phyloP scores from a whole-genome alignment of 1,284 basidiomycete species.

The Cronartium quercuum region DNA sequence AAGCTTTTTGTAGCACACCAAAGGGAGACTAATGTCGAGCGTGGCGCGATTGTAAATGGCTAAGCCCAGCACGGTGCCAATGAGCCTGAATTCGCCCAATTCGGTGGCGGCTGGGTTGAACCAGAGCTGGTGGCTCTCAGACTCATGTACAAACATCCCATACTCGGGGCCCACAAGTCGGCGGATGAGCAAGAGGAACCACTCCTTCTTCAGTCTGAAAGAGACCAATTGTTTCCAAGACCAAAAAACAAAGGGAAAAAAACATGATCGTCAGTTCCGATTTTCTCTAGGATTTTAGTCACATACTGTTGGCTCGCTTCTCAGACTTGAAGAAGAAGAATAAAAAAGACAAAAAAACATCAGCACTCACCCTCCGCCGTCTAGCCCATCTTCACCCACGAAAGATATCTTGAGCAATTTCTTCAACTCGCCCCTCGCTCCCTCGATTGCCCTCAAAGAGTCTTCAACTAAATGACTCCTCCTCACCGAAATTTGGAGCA shows the following conservation, averaged over 20 bases:
- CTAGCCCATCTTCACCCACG: constrained; percentile 45
- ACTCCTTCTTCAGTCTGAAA: constrained; percentile 44
- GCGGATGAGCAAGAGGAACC: constrained; percentile 45
- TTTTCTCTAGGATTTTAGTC: too few relatives aligned
- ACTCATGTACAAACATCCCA: constrained; percentile 45
- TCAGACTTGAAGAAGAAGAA: neutral
- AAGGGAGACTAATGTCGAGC: constrained; percentile 44
- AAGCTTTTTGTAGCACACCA: constrained; percentile 45
- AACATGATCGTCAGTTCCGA: too few relatives aligned
- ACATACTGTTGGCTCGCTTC: neutral
- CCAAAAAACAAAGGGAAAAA: neutral
- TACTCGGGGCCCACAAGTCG: constrained; percentile 42
- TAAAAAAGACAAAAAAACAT: neutral
- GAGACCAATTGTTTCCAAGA: neutral
- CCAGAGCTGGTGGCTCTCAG: constrained; percentile 42
- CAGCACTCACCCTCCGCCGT: constrained; percentile 40
- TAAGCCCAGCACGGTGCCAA: constrained; percentile 44
- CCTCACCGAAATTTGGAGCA: constrained; percentile 42
- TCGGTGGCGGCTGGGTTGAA: constrained; percentile 45
- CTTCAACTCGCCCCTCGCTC: constrained; percentile 40
- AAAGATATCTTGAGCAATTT: constrained; percentile 43
- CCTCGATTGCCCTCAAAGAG: constrained; percentile 41
- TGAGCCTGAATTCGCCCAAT: constrained; percentile 44
- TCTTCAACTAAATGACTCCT: constrained; percentile 43
- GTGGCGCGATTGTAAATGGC: constrained; percentile 44